Evolutionary conservation across 2,329 filamentous ascomycete genomes (phyloP), one percentile per base, ranked within the genome.

Genomic region (Beauveria asiatica): DNA sequence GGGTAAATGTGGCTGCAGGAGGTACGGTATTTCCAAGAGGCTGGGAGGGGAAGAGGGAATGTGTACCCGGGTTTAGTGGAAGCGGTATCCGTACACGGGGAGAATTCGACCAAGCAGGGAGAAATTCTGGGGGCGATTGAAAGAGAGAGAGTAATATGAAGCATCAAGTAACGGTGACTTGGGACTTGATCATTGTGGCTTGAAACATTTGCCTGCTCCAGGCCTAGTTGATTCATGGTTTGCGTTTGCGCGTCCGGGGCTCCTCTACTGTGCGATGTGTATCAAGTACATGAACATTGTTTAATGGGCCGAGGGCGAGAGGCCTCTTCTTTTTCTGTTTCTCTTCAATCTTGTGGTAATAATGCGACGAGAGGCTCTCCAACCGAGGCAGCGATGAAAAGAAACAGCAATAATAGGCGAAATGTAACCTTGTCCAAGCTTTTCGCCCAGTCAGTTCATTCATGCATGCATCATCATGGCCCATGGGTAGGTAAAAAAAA

Each of bases 141-240:
- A 7, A 37, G 6, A 17, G 41, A 27, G 3, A n/a, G 23, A 23
- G 3, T 8, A 2, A 25, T n/a, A n/a, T n/a, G 1, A 16, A 3
- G 10, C 16, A 44, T 11, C 33, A 5, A 23, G 2, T 17, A 5
- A 19, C 10, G 44, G 27, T 21, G 50, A 39, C 2, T 4, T 16
- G 41, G 33, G 45, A 50, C 13, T 37, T 37, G 33, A 37, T 37
- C 21, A 44, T 16, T 11, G 55, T 50, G 55, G 55, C 55, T 50
- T 57, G 55, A 57, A 57, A 57, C 55, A 57, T 50, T 50, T 17
- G 21, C 55, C 54, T 49, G 11, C 30, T 33, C 30, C 10, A 33
- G 30, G 30, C 30, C 30, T 33, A 33, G 30, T 33, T 33, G 11
- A 33, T 33, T 33, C 30, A 33, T 33, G 30, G 30, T 33, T 33